These are phyloP conservation scores for Tolypocladium amazonense DNA, from an alignment of 2,329 filamentous ascomycete genomes.

Conservation along the genomic window DNA sequence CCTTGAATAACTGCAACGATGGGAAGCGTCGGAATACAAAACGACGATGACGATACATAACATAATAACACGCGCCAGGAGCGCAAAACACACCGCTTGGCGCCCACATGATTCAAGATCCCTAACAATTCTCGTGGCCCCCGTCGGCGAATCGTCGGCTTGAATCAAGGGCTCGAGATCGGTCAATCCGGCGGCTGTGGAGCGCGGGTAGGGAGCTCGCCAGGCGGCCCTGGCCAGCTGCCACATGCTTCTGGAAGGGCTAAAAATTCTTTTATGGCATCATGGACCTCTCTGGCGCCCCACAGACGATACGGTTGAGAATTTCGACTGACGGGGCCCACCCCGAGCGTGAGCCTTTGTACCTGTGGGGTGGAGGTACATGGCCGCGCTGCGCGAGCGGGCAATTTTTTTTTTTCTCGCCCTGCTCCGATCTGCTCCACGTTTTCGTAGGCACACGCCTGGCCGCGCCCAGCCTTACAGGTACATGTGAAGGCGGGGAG, in stretches of 20 bases:
- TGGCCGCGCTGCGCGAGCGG: background rate
- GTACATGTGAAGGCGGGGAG: background rate
- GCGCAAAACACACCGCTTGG: background rate
- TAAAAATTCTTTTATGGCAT: constrained; percentile 14
- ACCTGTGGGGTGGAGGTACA: constrained; percentile 20
- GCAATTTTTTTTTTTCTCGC: background rate
- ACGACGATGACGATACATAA: background rate
- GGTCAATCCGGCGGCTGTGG: constrained; percentile 18
- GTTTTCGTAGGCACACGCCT: constrained; percentile 17
- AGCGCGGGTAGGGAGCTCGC: constrained; percentile 7
- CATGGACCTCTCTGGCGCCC: constrained; percentile 5
- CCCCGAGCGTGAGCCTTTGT: constrained; percentile 4
- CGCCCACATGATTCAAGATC: constrained; percentile 1
- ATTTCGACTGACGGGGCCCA: background rate
- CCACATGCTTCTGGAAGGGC: constrained; percentile 19
- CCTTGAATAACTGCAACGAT: background rate
- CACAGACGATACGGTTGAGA: background rate
- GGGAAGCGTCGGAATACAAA: background rate
- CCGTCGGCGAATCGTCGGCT: constrained; percentile 14
- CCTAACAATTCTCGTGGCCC: background rate
- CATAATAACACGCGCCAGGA: background rate
- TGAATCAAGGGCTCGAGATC: background rate
- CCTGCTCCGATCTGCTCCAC: constrained; percentile 9
- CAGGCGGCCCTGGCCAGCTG: constrained; percentile 3
- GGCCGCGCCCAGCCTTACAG: constrained; percentile 1